Base-by-base conservation (phyloP, 495 filamentous ascomycete genomes). In the Talaromyces wortmannii region DNA sequence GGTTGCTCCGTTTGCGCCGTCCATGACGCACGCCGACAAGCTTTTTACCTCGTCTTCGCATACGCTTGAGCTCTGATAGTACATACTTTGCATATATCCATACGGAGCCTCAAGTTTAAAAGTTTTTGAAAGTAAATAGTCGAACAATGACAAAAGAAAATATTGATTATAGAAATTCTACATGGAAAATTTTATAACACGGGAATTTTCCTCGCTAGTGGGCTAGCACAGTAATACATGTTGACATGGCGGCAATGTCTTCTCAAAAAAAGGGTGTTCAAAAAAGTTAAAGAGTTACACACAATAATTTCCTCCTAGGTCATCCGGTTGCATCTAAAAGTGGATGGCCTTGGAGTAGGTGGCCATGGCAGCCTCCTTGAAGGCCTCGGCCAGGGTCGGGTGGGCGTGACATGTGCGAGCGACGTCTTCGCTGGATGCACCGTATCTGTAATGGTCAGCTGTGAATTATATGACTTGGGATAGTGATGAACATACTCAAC, bases 361-460 rank as follows among this genome's bases (percentile, higher is more conserved):
- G 57, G 90, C 90, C 94, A 98, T 98, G 55, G 94, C 94, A 60
- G 94, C 94, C 84, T 98, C 94, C 82, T 98, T 98, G 80, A 98
- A 97, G 45, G 94, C 94, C 79, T 98, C 94, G 13, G 92, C 83
- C 54, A 97, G 81, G 55, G 94, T 97, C 55, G 94, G 94, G 81
- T 98, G 92, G 46, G 94, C 92, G 77, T 98, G 94, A 73, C 89
- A 92, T 53, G 94, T 97, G 62, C 92, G 85, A 55, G 87, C 92
- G 65, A 98, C 86, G 75, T 97, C 95, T 79, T 97, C 94, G 63
- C 83, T 88, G 57, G 87, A 92, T 23, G 94, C 94, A 52, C 94
- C 94, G 55, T 56, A 56, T 53, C 52, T 53, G 6, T 7, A 23
- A 23, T 1, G 23, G 23, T 23, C 23, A 23, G 23, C 23, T 45